A percentile compares a stretch with the other conserved stretches of the same genome.
These are phyloP conservation scores for Phytophthora capsici DNA, from an alignment of 352 stramenopile genomes.

Conservation along the genomic window DNA sequence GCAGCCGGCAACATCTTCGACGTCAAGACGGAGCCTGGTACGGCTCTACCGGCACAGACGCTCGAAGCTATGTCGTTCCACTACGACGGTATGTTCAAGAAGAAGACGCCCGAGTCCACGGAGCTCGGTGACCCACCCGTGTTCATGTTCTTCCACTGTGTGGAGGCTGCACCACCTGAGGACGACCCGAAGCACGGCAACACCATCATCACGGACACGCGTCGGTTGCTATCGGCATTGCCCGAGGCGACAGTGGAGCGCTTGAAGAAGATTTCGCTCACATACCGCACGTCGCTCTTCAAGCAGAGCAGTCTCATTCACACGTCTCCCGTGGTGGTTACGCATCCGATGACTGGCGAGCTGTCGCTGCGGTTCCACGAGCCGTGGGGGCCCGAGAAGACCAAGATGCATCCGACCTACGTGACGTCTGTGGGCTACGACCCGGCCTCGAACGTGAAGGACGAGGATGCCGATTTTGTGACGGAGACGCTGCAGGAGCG, in stretches of 20 bases:
- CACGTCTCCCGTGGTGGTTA: conserved; percentile 22
- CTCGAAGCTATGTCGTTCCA: conserved; percentile 32
- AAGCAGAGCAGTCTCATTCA: neutral
- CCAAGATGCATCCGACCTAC: conserved; percentile 34
- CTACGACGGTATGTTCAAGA: conserved; percentile 36
- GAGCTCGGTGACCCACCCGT: conserved; percentile 26
- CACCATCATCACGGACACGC: conserved; percentile 32
- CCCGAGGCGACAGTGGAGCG: conserved; percentile 23
- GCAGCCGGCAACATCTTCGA: conserved; percentile 28
- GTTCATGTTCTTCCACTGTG: conserved; percentile 36
- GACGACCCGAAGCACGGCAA: conserved; percentile 33
- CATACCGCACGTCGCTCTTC: conserved; percentile 28
- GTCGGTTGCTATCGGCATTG: conserved; percentile 18
- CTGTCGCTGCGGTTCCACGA: conserved; percentile 22
- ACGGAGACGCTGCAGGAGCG: conserved; percentile 13
- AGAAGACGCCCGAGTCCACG: conserved; percentile 27
- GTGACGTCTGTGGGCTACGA: conserved; percentile 24
- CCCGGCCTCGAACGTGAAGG: conserved; percentile 14
- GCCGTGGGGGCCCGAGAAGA: conserved; percentile 27
- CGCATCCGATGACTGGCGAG: conserved; percentile 23
- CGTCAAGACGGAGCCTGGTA: conserved; percentile 20
- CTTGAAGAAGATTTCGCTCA: conserved; percentile 27
- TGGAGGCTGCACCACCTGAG: conserved; percentile 17
- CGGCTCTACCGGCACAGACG: conserved; percentile 19
- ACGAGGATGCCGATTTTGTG: conserved; percentile 30